A percentile compares a stretch with the other conserved stretches of the same genome.
Evolutionary conservation across 305 asterid genomes (phyloP).

Genomic region (Fraxinus paxiana): DNA sequence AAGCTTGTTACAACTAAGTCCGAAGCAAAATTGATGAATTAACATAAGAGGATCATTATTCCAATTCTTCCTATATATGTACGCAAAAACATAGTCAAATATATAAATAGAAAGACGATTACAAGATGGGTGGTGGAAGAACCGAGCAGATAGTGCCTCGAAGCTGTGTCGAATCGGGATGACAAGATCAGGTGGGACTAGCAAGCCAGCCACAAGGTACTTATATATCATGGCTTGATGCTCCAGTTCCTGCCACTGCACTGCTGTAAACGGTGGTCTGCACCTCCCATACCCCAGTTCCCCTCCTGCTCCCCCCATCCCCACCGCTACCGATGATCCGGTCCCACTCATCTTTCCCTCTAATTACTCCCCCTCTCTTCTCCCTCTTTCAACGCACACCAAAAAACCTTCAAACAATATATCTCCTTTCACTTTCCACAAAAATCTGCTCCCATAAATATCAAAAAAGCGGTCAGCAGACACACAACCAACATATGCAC

Average conservation of each 20-base stretch:
- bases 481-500: conserved; percentile 18
- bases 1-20: neutral
- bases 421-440: conserved; percentile 25
- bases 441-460: conserved; percentile 49
- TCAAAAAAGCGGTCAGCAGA: conserved; percentile 27
- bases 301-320: conserved; percentile 44
- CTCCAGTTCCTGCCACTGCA: conserved; percentile 96
- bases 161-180: conserved; percentile 84
- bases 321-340: conserved; percentile 63
- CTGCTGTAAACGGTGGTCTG: conserved; percentile 81
- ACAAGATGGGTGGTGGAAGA: conserved; percentile 74
- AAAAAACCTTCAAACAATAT: neutral
- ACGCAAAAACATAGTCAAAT: neutral
- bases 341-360: conserved; percentile 69
- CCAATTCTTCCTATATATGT: neutral
- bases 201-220: conserved; percentile 75
- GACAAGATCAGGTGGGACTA: conserved; percentile 84
- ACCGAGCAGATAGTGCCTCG: conserved; percentile 72
- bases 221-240: conserved; percentile 96
- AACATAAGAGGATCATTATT: neutral
- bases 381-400: conserved; percentile 18
- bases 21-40: neutral
- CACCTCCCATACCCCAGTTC: conserved; percentile 47
- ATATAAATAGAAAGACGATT: conserved; percentile 28
- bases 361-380: conserved; percentile 21